Evolutionary conservation across 345 rosid species (phyloP).

Genomic region (Euphorbia peplus): DNA sequence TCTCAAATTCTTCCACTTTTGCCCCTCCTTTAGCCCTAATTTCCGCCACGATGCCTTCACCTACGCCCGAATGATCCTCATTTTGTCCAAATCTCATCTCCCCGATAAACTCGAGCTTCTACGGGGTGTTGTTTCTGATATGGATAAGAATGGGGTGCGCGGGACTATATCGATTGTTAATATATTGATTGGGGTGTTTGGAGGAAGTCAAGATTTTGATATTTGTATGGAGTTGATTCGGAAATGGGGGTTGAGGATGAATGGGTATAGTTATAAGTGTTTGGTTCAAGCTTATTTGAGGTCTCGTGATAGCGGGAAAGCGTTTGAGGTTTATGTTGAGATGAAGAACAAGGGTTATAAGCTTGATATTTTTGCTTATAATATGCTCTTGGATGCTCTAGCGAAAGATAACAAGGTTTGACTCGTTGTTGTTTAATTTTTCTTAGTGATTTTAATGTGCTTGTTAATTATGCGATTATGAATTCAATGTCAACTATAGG

Average conservation of each 20-base stretch:
- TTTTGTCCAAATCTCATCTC: conserved; percentile 66
- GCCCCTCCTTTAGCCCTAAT: conserved; percentile 49
- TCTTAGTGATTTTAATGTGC: background rate
- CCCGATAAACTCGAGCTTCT: conserved; percentile 45
- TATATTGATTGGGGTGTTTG: conserved; percentile 67
- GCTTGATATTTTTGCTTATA: conserved; percentile 73
- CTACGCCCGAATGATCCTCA: conserved; percentile 60
- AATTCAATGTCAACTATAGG: background rate
- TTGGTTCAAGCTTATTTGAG: conserved; percentile 75
- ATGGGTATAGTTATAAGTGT: conserved; percentile 74
- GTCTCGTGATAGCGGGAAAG: conserved; percentile 47
- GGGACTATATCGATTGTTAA: conserved; percentile 81
- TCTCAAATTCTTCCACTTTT: conserved; percentile 50
- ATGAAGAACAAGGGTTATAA: conserved; percentile 66
- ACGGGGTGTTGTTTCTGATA: conserved; percentile 46
- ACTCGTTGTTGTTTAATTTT: background rate
- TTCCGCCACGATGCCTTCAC: conserved; percentile 61
- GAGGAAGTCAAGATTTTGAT: conserved; percentile 49
- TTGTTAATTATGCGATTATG: background rate
- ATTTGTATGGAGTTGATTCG: conserved; percentile 48
- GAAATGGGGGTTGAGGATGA: conserved; percentile 81
- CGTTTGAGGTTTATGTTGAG: conserved; percentile 55
- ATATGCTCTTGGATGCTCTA: conserved; percentile 87
- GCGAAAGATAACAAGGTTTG: conserved; percentile 71
- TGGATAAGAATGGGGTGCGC: conserved; percentile 46